Evolutionary conservation across 192 early-diverging fungal species (phyloP).

Genomic region (Rhizoclosmatium sp.): DNA sequence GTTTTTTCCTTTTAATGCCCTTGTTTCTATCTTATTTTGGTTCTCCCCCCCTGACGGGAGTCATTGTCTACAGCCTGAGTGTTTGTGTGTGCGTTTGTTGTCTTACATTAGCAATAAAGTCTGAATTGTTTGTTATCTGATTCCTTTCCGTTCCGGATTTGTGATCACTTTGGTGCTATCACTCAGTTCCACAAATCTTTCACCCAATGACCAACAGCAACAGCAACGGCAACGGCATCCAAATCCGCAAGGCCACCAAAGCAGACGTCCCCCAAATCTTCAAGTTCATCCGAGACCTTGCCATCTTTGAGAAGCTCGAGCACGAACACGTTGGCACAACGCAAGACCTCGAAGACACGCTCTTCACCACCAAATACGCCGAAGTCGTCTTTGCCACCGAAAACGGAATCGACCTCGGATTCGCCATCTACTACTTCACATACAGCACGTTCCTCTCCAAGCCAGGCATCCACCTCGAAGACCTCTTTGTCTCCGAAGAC

Average conservation of each 20-base stretch:
- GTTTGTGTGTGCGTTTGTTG: too few species aligned
- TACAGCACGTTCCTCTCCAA: constrained; percentile 73
- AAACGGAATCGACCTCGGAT: constrained; percentile 63
- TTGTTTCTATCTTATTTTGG: too few species aligned
- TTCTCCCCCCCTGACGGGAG: too few species aligned
- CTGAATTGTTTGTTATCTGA: neutral
- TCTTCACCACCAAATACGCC: constrained; percentile 75
- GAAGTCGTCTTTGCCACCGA: constrained; percentile 73
- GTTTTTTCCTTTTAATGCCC: too few species aligned
- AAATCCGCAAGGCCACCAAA: constrained; percentile 13
- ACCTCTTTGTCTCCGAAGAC: constrained; percentile 75
- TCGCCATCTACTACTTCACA: constrained; percentile 88
- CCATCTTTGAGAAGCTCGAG: constrained; percentile 77
- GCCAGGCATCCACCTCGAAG: constrained; percentile 88
- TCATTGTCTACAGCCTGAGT: too few species aligned
- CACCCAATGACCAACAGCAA: neutral
- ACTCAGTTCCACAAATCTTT: neutral
- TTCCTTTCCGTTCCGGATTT: neutral
- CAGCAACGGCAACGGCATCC: neutral
- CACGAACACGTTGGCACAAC: constrained; percentile 78
- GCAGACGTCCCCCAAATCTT: constrained; percentile 72
- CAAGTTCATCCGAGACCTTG: constrained; percentile 75
- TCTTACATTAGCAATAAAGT: neutral
- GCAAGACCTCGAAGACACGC: constrained; percentile 62
- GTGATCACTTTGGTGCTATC: neutral